Evolutionary conservation across 495 filamentous ascomycete genomes (phyloP), one percentile per base, ranked within the genome.

Genomic region (Tuber brumale): DNA sequence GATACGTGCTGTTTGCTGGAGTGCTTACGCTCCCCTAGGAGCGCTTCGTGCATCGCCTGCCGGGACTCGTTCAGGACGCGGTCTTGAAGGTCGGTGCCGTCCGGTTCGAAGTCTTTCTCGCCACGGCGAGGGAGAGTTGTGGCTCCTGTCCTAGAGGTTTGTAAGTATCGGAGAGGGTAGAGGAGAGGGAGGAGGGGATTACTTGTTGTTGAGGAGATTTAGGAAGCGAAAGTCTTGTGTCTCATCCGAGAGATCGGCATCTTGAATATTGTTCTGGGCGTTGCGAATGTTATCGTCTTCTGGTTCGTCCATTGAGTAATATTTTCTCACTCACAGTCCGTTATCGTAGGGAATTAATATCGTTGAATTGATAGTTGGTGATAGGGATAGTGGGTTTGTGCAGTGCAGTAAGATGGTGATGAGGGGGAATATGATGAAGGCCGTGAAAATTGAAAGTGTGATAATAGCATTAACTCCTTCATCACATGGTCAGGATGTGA

Each of bases 101-200:
- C 93, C 21, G 92, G 89, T 84, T 97, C 95, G 84, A 97, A 99
- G 86, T 99, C 95, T 84, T 99, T 99, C 82, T 95, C 92, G 71
- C 95, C 95, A 75, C 92, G 92, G 76, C 89, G 90, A 51, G 92
- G 92, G 46, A 94, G 86, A 21, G 85, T 84, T 10, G 85, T 76
- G 69, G 85, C 80, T 41, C 85, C 78, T 3, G 78, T 66, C 79
- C 78, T 80, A n/a, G 31, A 69, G 31, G 48, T 39, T 19, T 6
- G 46, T 74, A 46, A 74, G 76, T 19, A 48, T 70, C 18, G 42
- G 46, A 39, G 57, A n/a, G 66, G 71, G 35, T 21, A 70, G 72
- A 70, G 16, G 31, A 41, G 37, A 7, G 19, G 45, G 43, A 48
- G 66, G 72, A 66, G 44, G 21, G 46, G 70, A 27, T 43, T 70